Evolutionary conservation across 352 stramenopile species (phyloP).

Genomic region (Phytophthora foliorum): DNA sequence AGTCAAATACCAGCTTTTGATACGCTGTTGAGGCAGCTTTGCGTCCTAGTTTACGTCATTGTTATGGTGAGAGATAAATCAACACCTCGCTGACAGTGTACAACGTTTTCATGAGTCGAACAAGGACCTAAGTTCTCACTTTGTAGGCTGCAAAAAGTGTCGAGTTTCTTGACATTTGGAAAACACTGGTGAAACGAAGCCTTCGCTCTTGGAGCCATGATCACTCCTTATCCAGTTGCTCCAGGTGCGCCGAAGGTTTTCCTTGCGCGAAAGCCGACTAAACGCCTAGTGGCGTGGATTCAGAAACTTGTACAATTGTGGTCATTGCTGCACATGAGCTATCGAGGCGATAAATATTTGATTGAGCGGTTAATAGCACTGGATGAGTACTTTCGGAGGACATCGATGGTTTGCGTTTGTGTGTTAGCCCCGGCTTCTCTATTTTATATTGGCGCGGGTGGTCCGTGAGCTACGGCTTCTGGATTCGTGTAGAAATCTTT

Average conservation of each 20-base stretch:
- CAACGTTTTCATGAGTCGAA: too few species aligned
- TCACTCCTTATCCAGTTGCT: not conserved
- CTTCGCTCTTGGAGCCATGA: not conserved
- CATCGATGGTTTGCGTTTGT: slow-evolving; percentile 16
- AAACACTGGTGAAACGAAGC: too few species aligned
- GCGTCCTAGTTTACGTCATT: too few species aligned
- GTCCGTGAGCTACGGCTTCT: slow-evolving; percentile 24
- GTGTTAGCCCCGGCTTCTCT: slow-evolving; percentile 13
- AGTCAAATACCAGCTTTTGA: too few species aligned
- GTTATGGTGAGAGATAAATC: too few species aligned
- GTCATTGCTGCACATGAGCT: slow-evolving; percentile 9
- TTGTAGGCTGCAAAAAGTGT: too few species aligned
- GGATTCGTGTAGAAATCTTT: slow-evolving; percentile 23
- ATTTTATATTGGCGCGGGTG: slow-evolving; percentile 12
- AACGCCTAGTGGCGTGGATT: not conserved
- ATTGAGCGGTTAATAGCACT: slow-evolving; percentile 36
- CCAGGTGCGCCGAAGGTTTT: not conserved
- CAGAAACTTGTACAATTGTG: not conserved
- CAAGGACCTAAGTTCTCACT: too few species aligned
- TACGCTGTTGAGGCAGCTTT: too few species aligned
- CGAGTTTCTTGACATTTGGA: too few species aligned
- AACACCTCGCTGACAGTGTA: too few species aligned
- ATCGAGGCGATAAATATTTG: slow-evolving; percentile 26
- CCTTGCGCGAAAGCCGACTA: not conserved
- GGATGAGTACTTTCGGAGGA: slow-evolving; percentile 27